These are phyloP conservation scores for Viola odorata DNA, from an alignment of 345 rosid species.

Conservation along the genomic window DNA sequence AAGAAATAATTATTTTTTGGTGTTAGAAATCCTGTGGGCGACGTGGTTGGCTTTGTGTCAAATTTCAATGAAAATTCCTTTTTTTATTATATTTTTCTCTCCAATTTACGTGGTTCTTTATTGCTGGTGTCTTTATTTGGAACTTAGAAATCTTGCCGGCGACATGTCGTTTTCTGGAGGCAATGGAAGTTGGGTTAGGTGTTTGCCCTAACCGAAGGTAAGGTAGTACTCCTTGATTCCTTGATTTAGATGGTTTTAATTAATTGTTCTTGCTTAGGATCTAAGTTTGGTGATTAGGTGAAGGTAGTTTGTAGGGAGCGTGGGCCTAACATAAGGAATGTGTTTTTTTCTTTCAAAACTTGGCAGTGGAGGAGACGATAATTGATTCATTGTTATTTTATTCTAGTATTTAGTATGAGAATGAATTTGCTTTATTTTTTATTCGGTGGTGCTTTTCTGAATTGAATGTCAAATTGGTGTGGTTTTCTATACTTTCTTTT, in stretches of 20 bases:
- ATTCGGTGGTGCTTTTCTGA: conserved; percentile 11
- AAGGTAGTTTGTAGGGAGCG: background rate
- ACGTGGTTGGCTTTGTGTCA: background rate
- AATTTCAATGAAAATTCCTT: background rate
- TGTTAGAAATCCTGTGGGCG: background rate
- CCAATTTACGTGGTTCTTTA: background rate
- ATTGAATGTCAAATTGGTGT: conserved; percentile 8
- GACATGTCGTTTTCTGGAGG: conserved; percentile 10
- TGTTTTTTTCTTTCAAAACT: background rate
- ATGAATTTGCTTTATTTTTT: conserved; percentile 6
- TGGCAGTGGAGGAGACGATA: conserved; percentile 7
- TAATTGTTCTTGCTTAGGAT: conserved; percentile 9
- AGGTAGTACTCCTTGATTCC: background rate
- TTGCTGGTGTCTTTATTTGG: no score
- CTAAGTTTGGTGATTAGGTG: conserved; percentile 24
- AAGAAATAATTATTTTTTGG: background rate
- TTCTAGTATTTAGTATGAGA: background rate
- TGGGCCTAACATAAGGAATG: conserved; percentile 14
- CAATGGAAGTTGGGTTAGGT: background rate
- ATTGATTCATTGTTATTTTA: background rate
- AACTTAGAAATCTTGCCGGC: background rate
- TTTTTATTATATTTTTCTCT: background rate
- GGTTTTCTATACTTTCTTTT: conserved; percentile 11
- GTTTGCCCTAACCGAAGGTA: background rate
- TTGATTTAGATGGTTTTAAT: background rate